Base-by-base conservation (phyloP, 495 filamentous ascomycete species). In the Talaromyces liani region DNA sequence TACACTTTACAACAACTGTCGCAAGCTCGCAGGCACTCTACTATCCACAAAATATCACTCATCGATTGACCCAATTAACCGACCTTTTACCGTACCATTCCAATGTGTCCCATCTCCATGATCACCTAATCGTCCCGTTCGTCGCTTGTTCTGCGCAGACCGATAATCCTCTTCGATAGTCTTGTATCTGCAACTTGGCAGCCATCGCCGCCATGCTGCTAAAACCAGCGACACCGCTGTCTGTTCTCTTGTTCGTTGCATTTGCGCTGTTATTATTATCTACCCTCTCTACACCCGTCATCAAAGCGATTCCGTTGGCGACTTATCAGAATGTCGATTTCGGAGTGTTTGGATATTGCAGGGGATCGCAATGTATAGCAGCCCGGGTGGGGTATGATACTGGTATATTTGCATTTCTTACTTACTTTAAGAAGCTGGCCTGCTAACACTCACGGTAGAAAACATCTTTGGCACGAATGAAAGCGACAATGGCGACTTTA, bases 271-370 rank as follows among this genome's bases (percentile, higher is more conserved):
- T 98, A 22, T 77, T 97, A 4, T 79, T 98, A 22, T 90, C 92
- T n/a, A 90, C 91, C 41, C 75, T 98, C 22, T 96, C 92, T n/a
- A 93, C 92, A 0, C 94, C 94, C 10, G 91, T 98, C 66, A 86
- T 98, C 71, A 88, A 88, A 68, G 81, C 78, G 10, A 93, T 98
- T 34, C 91, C 91, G 1, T 80, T 98, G 8, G 92, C 88, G 18
- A 87, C 84, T 12, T 94, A 85, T 69, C 70, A 86, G 20, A 86
- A 87, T 64, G 83, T 91, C 66, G 86, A 88, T 61, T 96, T 97
- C 76, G 94, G 94, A 6, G 94, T 98, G 12, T 94, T 97, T 78
- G 94, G 94, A 10, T 96, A 86, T 68, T 98, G 94, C 75, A 79
- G 86, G 60, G 73, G 70, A 6, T 71, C 70, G 29, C 66, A 69